Evolutionary conservation across 2,329 filamentous ascomycete genomes (phyloP), one percentile per base, ranked within the genome.

Genomic region (Aspergillus sclerotialis): DNA sequence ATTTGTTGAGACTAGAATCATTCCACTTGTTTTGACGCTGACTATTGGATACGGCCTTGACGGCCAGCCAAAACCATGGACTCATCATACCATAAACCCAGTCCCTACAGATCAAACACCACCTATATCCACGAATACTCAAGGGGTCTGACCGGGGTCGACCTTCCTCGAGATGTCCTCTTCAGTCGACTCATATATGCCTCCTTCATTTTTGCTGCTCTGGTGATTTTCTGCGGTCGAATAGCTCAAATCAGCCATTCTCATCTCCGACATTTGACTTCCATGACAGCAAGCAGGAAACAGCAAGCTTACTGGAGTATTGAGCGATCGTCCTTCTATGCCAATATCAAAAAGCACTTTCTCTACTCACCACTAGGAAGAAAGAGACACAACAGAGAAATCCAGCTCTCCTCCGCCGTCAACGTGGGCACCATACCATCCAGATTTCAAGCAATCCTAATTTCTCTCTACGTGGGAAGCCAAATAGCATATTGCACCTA

Each of bases 351-450:
- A 53, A 70, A 66, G 33, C 53, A 70, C 36, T 12, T 70, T 8
- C 42, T 71, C 5, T 70, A 69, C 53, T 80, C 86, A 1, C 86
- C 86, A 5, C 63, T 93, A 12, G 75, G 79, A 51, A 73, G 72
- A 36, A 84, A 84, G 53, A 74, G 85, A 50, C 86, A 92, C 63
- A 92, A 92, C 50, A 69, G 76, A 16, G 80, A 84, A 52, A 73
- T 86, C 45, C 78, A 82, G 52, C 61, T 88, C 10, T 81, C 78
- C 14, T 69, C 69, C 12, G 80, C 80, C 6, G 63, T 85, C 53
- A 80, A 80, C 46, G 76, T 86, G 35, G 83, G 86, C 43, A 90
- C 85, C 0, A 65, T 93, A 12, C 86, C 86, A 0, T 83, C 82
- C n/a, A 70, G 86, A 32, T 79, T 89, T 50, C 84, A 93, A 56